A percentile compares a stretch with the other conserved stretches of the same genome.
Evolutionary conservation across 371 early-diverging fungal species (phyloP).

Genomic region (Nosema bombycis): DNA sequence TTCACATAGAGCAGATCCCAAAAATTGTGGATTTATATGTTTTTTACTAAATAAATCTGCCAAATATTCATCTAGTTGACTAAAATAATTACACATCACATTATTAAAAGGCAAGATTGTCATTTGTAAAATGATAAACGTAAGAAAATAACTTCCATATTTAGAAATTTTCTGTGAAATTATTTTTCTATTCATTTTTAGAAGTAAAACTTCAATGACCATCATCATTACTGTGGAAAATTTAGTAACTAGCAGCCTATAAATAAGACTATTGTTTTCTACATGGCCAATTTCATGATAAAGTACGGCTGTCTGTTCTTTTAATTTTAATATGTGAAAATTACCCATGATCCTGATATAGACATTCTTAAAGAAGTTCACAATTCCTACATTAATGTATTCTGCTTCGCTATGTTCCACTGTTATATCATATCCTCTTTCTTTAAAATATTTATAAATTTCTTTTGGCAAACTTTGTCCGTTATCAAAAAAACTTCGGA

Average conservation of each 20-base stretch:
- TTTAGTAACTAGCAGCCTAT: slow-evolving; percentile 1
- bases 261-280: slow-evolving; percentile 14
- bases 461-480: background rate
- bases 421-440: background rate
- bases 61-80: background rate
- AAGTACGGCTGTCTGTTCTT: slow-evolving; percentile 10
- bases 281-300: slow-evolving; percentile 29
- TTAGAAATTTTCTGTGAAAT: background rate
- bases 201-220: slow-evolving; percentile 1
- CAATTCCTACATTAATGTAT: slow-evolving; percentile 4
- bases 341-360: slow-evolving; percentile 1
- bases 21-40: slow-evolving; percentile 2
- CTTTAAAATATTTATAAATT: background rate
- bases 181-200: background rate
- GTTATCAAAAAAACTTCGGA: background rate
- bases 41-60: slow-evolving; percentile 7
- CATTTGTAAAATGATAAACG: background rate
- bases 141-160: background rate
- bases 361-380: background rate
- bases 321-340: background rate
- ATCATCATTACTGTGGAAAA: background rate
- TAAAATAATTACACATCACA: background rate
- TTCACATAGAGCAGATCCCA: background rate
- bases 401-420: background rate
- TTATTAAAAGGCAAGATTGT: background rate